phyloP scores from a whole-genome alignment of 768 basidiomycete species.

The Crepidotus variabilis region DNA sequence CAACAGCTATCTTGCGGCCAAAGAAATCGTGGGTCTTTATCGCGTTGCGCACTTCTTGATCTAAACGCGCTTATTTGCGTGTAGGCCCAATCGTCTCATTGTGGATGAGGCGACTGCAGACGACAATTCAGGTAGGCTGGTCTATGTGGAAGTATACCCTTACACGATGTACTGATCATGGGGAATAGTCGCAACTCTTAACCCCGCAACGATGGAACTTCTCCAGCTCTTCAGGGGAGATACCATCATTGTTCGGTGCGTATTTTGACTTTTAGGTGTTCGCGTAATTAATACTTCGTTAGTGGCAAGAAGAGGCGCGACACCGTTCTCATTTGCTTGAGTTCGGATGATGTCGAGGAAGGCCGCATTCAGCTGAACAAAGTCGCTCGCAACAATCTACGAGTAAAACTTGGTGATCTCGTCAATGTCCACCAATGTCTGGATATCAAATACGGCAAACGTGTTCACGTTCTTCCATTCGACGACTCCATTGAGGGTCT shows the following conservation, averaged over 20 bases:
- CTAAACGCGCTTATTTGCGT: constrained; percentile 13
- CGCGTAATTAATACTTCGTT: constrained; percentile 2
- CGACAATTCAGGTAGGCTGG: constrained; percentile 84
- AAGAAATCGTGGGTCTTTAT: constrained; percentile 88
- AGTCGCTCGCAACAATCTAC: constrained; percentile 98
- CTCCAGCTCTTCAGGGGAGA: constrained; percentile 95
- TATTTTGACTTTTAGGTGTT: not conserved
- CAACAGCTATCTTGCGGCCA: constrained; percentile 92
- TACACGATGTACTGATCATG: constrained; percentile 11
- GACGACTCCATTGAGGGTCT: constrained; percentile 98
- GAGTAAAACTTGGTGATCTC: constrained; percentile 95
- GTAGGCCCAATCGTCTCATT: constrained; percentile 93
- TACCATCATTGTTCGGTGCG: constrained; percentile 88
- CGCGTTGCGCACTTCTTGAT: constrained; percentile 11
- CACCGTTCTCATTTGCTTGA: constrained; percentile 95
- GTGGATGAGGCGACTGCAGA: constrained; percentile 93
- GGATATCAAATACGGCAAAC: constrained; percentile 99
- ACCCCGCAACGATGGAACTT: constrained; percentile 94
- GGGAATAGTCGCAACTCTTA: constrained; percentile 81
- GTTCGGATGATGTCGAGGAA: constrained; percentile 95
- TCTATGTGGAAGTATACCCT: not conserved
- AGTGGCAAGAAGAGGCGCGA: constrained; percentile 98
- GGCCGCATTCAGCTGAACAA: constrained; percentile 99
- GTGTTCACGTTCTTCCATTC: constrained; percentile 94
- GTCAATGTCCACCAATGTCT: constrained; percentile 94